Evolutionary conservation across 768 basidiomycete genomes (phyloP).

Genomic region (Ramaria sp.): DNA sequence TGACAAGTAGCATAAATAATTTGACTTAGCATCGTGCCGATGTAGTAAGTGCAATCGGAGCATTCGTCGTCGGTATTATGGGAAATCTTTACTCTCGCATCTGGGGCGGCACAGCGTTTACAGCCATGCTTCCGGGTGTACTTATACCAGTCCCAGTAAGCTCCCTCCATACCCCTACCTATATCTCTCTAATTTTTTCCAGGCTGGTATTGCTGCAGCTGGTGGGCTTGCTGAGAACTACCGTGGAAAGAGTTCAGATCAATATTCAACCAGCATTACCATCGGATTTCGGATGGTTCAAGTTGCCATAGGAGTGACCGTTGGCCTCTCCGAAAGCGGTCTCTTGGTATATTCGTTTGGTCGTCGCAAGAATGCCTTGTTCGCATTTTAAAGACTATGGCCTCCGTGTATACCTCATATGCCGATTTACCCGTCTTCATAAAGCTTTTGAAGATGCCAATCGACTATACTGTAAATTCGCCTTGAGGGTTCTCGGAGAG

Average conservation of each 20-base stretch:
- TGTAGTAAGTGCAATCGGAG: slow-evolving; percentile 76
- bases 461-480: too few species aligned
- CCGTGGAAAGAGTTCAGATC: not conserved
- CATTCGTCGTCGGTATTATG: slow-evolving; percentile 68
- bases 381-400: too few species aligned
- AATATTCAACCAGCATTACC: not conserved
- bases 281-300: slow-evolving; percentile 40
- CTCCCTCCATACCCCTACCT: too few species aligned
- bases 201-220: not conserved
- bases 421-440: too few species aligned
- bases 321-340: slow-evolving; percentile 77
- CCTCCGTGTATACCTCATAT: too few species aligned
- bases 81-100: slow-evolving; percentile 76
- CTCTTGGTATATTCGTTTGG: too few species aligned
- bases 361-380: too few species aligned
- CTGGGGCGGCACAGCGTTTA: slow-evolving; percentile 81
- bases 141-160: slow-evolving; percentile 78
- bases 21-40: slow-evolving; percentile 79
- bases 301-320: slow-evolving; percentile 84
- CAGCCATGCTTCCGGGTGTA: slow-evolving; percentile 84
- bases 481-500: too few species aligned
- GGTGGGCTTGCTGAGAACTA: not conserved
- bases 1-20: too few species aligned
- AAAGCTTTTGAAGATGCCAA: too few species aligned
- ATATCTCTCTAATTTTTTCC: too few species aligned